Conservation (phyloP, 2,329 filamentous ascomycete genomes). For the Talaromyces pinophilus region DNA sequence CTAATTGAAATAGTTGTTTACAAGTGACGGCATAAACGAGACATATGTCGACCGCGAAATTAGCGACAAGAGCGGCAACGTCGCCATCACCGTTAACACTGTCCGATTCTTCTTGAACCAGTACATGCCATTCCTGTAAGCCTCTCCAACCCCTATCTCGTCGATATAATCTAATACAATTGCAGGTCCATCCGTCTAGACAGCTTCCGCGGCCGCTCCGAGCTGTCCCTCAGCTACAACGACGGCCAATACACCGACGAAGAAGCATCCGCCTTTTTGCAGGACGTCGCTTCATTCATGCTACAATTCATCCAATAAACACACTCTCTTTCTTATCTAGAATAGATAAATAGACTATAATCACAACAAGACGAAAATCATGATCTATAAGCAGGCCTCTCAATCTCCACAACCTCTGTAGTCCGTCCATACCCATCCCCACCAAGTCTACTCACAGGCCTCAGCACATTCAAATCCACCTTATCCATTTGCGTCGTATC, state of each 20-base stretch:
- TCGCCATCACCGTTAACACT: conserved; percentile 3
- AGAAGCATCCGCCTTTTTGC: conserved; percentile 10
- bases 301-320: conserved; percentile 12
- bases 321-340: not conserved
- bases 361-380: not conserved
- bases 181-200: conserved; percentile 19
- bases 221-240: conserved; percentile 19
- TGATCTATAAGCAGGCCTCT: conserved; percentile 41
- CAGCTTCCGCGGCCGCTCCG: conserved; percentile 16
- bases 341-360: not conserved
- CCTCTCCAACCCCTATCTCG: not conserved
- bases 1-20: conserved; percentile 15
- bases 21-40: conserved; percentile 21
- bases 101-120: conserved; percentile 19
- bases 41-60: conserved; percentile 18
- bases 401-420: conserved; percentile 71
- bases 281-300: conserved; percentile 10
- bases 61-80: conserved; percentile 10
- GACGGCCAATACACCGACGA: conserved; percentile 14
- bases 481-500: conserved; percentile 69
- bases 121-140: conserved; percentile 20
- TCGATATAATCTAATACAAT: not conserved
- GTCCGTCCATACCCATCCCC: conserved; percentile 81
- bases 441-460: conserved; percentile 75
- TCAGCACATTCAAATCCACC: conserved; percentile 73